Evolutionary conservation across 768 basidiomycete species (phyloP), one percentile per base, ranked within the genome.

Genomic region (Lactifluus rugatus): DNA sequence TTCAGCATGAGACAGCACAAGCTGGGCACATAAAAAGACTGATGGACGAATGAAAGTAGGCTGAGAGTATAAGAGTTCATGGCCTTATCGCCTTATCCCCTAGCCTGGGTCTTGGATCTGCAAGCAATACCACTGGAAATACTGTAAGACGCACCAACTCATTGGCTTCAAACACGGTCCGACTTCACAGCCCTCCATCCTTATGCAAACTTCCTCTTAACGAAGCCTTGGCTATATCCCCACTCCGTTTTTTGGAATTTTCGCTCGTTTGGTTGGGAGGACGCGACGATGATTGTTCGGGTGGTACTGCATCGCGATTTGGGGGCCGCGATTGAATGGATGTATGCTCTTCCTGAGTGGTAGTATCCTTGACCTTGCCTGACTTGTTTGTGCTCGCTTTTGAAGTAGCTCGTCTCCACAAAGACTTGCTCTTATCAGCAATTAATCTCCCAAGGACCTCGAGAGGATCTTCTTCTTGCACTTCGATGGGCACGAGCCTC

Each of bases 341-440:
- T 17, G 17, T 25, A 7, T 21, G 26, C n/a, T 19, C 52, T 36
- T 21, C 52, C 10, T 42, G 51, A 8, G 42, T 17, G 9, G 26
- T n/a, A 19, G 25, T 28, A 44, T 37, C 45, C 21, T 46, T 42
- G n/a, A 28, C 45, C 23, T 53, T 48, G 31, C 32, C 47, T 2
- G 48, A 36, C 32, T 37, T 39, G 37, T 45, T 54, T 53, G 41
- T 21, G 19, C 19, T 42, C 9, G 37, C 56, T 51, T 58, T 62
- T 41, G 56, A 31, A 23, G 51, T 31, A 11, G 62, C 52, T 47
- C 57, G 52, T 19, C 58, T 41, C 61, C 61, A 64, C 9, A 62
- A 41, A 13, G 54, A 48, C 48, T 60, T 64, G 26, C 61, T 52
- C 54, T 62, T 64, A 14, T 52, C 55, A 19, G 56, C 63, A 25